Base-by-base conservation (phyloP, 2,329 filamentous ascomycete species). In the Esteya vermicola region DNA sequence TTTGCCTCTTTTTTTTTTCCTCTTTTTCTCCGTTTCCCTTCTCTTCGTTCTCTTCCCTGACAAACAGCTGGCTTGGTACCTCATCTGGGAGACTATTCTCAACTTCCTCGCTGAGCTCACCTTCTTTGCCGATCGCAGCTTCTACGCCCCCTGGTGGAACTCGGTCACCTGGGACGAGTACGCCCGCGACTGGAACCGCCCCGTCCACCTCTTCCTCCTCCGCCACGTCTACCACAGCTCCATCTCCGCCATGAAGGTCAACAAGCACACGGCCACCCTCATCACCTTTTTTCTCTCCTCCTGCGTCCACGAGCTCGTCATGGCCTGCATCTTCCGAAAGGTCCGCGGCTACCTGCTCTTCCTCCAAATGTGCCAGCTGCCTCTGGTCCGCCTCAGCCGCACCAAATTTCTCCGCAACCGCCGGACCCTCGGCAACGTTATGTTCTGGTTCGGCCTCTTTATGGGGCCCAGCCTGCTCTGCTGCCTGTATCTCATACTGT, bases 241-340 rank as follows among this genome's bases (percentile, higher is more conserved):
- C 34, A 86, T 88, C 51, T 82, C 77, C 2, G 74, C 78, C 9
- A 72, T 85, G 56, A 75, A 76, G 44, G 66, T 86, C 38, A 75
- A 75, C 49, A 79, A 78, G 52, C 68, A 75, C 47, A 74, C 75
- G 5, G 83, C 83, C 2, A 85, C 81, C 0, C 70, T 85, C 39
- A 75, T 84, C 33, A 86, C 81, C 1, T 86, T 86, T 52, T 67
- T 85, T 47, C 61, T 86, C 16, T 79, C 72, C 8, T 79, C 81
- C 0, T 68, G 78, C 46, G 67, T 83, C 18, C 81, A 86, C 51
- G 82, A 88, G 56, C 61, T 86, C 34, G 70, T 85, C 51, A 86
- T 86, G 82, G 81, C 78, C 64, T 82, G 81, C 48, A 65, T 88
- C 26, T 88, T 88, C 56, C 80, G 79, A 56, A 85, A 85, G 57